Conservation (phyloP, 306 rosid genomes). For the Ormosia semicastrata region DNA sequence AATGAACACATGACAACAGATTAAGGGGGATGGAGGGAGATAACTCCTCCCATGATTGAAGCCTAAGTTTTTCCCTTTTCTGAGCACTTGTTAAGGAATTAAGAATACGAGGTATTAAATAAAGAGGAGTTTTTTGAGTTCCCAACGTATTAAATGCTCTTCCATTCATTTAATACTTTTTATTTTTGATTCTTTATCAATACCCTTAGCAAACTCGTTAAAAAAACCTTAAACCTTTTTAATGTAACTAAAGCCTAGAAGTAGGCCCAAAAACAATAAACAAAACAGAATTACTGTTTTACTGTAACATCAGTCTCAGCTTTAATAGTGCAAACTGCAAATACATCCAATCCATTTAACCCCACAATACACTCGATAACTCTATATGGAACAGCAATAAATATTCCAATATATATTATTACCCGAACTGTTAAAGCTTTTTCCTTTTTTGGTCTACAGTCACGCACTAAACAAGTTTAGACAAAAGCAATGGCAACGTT, state of each 20-base stretch:
- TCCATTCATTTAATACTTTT: background rate
- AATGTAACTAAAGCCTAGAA: background rate
- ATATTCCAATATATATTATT: conserved; percentile 9
- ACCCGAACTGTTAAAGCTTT: background rate
- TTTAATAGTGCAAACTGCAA: background rate
- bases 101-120: too few relatives aligned
- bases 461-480: background rate
- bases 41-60: too few relatives aligned
- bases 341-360: conserved; percentile 2
- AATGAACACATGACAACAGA: too few relatives aligned
- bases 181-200: background rate
- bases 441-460: background rate
- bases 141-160: background rate
- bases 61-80: too few relatives aligned
- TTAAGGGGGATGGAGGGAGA: too few relatives aligned
- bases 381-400: background rate
- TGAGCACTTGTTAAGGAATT: too few relatives aligned
- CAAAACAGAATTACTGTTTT: background rate
- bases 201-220: too few relatives aligned
- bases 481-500: conserved; percentile 7
- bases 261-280: background rate
- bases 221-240: too few relatives aligned
- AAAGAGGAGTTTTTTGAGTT: too few relatives aligned
- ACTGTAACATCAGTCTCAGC: background rate
- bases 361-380: background rate